Evolutionary conservation across 768 basidiomycete genomes (phyloP), one percentile per base, ranked within the genome.

Genomic region (Scleroderma citrinum): DNA sequence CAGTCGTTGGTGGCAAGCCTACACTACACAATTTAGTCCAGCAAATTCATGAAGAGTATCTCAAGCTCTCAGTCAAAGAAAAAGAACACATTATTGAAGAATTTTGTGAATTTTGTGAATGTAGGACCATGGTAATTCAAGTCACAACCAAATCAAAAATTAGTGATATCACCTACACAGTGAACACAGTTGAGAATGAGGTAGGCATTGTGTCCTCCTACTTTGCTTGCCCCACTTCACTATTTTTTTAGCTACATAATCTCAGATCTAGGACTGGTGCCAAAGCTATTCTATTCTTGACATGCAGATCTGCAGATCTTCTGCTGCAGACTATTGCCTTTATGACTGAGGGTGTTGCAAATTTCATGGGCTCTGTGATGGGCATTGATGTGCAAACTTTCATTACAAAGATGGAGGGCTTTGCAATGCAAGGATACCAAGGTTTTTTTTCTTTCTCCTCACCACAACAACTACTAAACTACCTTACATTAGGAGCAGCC

Each of bases 401-500:
- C n/a, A 20, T 47, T 17, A 47, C 17, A 10, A 47, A 36, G 13
- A 34, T 47, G 46, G 46, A 47, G 14, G 23, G 39, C n/a, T 49
- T 44, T 44, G 26, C 29, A 26, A 12, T 26, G 7, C 26, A 21
- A 0, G 20, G 32, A 26, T 34, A 39, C 26, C 20, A 47, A 48
- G 38, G 39, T 29, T 29, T 29, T 29, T 29, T 29, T 29, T n/a
- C n/a, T n/a, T 29, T 29, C 26, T 29, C 26, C 26, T 29, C 5
- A 8, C 26, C 26, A 29, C 8, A 8, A 29, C 4, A 29, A 29
- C 26, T 29, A 29, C 26, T 29, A 29, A 29, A 29, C 26, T 29
- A 5, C 8, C 5, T 8, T 29, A 29, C 8, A 8, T 29, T 40
- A 40, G 39, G 19, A 2, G 39, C 14, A 21, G 39, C 23, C 14